Conservation (phyloP, 176 grass and related monocot species). For the Avena sativa region DNA sequence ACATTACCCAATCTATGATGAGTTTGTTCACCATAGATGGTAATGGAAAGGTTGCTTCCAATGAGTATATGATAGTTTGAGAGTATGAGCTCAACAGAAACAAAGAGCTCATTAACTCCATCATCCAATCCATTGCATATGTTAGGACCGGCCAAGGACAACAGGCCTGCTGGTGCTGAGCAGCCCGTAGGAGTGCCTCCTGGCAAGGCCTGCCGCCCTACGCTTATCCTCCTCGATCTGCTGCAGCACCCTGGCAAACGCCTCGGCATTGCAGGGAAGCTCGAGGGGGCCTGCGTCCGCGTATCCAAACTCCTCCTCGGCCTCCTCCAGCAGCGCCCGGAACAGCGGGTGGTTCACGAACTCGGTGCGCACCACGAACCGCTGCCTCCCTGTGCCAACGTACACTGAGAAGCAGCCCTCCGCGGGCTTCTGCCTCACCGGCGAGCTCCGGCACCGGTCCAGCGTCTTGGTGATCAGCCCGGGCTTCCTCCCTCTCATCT, state of each 20-base stretch:
- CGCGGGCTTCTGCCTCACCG: not conserved
- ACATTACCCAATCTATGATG: not conserved
- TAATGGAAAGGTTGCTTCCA: not conserved
- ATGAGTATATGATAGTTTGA: not conserved
- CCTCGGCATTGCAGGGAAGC: conserved; percentile 62
- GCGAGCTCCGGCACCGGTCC: conserved; percentile 49
- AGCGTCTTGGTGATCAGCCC: conserved; percentile 60
- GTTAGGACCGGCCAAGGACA: not conserved
- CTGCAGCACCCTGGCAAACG: conserved; percentile 50
- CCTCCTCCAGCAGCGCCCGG: conserved; percentile 56
- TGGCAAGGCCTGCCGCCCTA: not conserved
- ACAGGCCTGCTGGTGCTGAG: not conserved
- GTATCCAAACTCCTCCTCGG: conserved; percentile 64
- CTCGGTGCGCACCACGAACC: conserved; percentile 58
- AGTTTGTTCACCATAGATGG: not conserved
- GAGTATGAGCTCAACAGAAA: conserved; percentile 28
- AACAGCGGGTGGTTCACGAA: conserved; percentile 67
- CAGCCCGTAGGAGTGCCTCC: conserved; percentile 41
- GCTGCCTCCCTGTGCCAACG: conserved; percentile 52
- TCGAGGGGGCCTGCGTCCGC: conserved; percentile 52
- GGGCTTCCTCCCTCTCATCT: not conserved
- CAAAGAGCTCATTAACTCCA: conserved; percentile 18
- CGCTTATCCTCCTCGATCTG: conserved; percentile 55
- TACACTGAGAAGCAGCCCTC: conserved; percentile 57
- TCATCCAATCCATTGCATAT: conserved; percentile 1